These are phyloP conservation scores for Boletus rubroflammeus DNA, from an alignment of 768 basidiomycete genomes.

Conservation along the genomic window DNA sequence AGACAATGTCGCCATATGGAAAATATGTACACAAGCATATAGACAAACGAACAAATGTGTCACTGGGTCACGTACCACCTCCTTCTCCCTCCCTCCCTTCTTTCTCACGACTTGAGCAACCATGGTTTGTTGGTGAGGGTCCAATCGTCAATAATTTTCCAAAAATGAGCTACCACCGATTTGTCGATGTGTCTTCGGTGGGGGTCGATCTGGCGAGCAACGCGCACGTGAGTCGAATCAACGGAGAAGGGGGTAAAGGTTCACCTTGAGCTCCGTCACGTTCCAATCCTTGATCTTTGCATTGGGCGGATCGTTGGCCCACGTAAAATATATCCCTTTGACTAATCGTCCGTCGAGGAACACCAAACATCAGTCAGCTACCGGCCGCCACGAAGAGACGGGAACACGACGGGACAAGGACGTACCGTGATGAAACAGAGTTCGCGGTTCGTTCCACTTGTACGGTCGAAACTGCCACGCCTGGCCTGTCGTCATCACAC, in stretches of 20 bases:
- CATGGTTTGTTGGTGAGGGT: slow-evolving; percentile 76
- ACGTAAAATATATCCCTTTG: slow-evolving; percentile 93
- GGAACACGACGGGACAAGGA: too few relatives aligned
- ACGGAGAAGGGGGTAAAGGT: accelerated
- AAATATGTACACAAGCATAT: slow-evolving; percentile 3
- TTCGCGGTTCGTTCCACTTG: slow-evolving; percentile 92
- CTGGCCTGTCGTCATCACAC: slow-evolving; percentile 97
- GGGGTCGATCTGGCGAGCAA: slow-evolving; percentile 72
- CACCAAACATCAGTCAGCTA: neutral
- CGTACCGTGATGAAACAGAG: slow-evolving; percentile 89
- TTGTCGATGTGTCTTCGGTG: slow-evolving; percentile 90
- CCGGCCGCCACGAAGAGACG: neutral
- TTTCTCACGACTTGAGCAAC: slow-evolving; percentile 48
- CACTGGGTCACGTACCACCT: neutral
- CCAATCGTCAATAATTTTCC: slow-evolving; percentile 90
- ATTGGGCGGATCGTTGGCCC: slow-evolving; percentile 90
- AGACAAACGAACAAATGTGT: neutral
- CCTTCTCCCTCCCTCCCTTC: neutral
- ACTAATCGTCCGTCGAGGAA: slow-evolving; percentile 45
- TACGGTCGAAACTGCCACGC: slow-evolving; percentile 98
- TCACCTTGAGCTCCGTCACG: slow-evolving; percentile 88
- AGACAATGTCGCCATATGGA: neutral
- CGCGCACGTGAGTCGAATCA: neutral
- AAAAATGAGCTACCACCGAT: slow-evolving; percentile 91
- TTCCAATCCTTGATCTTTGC: slow-evolving; percentile 94